phyloP scores from a whole-genome alignment of 2,329 filamentous ascomycete species.

The Colletotrichum falcatum region DNA sequence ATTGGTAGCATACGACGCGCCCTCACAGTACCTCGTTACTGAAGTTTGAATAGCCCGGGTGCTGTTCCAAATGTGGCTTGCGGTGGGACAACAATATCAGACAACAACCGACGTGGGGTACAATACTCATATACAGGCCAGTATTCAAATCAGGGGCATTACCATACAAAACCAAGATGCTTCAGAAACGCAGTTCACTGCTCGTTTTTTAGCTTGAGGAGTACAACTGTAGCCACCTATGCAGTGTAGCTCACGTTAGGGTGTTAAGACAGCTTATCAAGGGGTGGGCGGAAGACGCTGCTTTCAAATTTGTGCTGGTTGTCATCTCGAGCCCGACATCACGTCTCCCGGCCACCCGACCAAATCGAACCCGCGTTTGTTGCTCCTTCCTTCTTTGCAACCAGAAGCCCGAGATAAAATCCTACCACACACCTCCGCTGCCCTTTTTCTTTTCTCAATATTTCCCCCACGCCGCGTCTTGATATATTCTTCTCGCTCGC shows the following conservation, averaged over 20 bases:
- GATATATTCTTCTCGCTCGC: neutral
- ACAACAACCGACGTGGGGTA: neutral
- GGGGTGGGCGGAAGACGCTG: neutral
- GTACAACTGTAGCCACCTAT: too few relatives aligned
- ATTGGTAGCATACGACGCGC: neutral
- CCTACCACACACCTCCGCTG: neutral
- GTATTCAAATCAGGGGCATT: neutral
- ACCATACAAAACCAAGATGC: neutral
- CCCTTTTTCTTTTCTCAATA: neutral
- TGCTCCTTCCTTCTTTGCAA: conserved; percentile 7
- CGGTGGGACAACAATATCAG: neutral
- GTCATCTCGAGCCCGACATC: neutral
- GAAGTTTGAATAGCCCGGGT: too few relatives aligned
- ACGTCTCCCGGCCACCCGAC: neutral
- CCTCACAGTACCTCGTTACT: neutral
- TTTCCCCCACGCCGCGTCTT: neutral
- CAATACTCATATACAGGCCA: neutral
- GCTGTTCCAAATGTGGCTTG: neutral
- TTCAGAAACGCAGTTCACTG: neutral
- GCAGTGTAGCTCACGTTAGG: neutral
- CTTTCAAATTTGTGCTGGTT: neutral
- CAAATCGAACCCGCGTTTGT: neutral
- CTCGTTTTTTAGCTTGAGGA: neutral
- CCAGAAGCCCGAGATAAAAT: neutral
- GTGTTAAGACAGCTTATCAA: neutral